These are phyloP conservation scores for Flaveria floridana DNA, from an alignment of 140 eudicot genomes.

Conservation along the genomic window DNA sequence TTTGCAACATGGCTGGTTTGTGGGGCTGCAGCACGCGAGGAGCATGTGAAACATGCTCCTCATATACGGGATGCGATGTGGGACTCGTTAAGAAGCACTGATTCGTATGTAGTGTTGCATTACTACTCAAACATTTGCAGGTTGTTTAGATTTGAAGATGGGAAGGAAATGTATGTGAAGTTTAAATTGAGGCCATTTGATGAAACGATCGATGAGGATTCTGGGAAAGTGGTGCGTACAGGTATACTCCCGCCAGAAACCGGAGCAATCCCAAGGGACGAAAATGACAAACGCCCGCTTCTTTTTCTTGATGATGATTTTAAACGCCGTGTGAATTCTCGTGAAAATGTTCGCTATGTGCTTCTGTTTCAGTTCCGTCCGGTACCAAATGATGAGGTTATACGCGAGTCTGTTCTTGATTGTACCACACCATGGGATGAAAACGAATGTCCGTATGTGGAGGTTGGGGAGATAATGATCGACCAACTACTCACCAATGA, in stretches of 20 bases:
- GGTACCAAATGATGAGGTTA: conserved; percentile 35
- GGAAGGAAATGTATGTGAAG: conserved; percentile 49
- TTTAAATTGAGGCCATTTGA: conserved; percentile 50
- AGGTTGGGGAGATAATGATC: conserved; percentile 45
- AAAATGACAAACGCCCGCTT: conserved; percentile 47
- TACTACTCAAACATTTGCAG: conserved; percentile 53
- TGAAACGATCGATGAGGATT: conserved; percentile 38
- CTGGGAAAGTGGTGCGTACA: conserved; percentile 46
- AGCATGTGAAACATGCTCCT: conserved; percentile 52
- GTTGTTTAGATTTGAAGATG: conserved; percentile 49
- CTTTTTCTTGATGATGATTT: conserved; percentile 48
- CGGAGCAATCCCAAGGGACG: conserved; percentile 54
- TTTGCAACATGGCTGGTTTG: conserved; percentile 59
- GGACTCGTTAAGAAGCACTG: conserved; percentile 43
- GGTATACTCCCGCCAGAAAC: conserved; percentile 57
- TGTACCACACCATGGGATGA: conserved; percentile 58
- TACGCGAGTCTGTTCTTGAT: conserved; percentile 42
- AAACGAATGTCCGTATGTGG: conserved; percentile 38
- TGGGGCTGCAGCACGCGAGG: conserved; percentile 48
- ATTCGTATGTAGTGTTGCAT: conserved; percentile 50
- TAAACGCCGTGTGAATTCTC: conserved; percentile 38
- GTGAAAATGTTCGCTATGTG: conserved; percentile 33
- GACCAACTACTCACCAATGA: conserved; percentile 32
- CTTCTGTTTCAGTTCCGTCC: conserved; percentile 42
- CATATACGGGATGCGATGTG: conserved; percentile 55